Evolutionary conservation across 495 filamentous ascomycete genomes (phyloP).

Genomic region (Aspergillus haitiensis): DNA sequence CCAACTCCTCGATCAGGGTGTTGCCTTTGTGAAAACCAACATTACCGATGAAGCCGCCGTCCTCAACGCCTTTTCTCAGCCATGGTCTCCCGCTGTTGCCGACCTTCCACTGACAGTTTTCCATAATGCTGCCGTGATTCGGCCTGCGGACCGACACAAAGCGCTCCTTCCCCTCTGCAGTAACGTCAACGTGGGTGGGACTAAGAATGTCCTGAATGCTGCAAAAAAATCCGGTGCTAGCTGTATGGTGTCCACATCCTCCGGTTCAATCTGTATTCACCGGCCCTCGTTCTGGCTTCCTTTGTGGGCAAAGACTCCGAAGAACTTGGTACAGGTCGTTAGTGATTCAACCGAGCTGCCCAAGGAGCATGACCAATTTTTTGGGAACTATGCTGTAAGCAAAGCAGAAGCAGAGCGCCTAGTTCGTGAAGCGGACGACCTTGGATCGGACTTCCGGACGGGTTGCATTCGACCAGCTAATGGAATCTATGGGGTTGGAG

Average conservation of each 20-base stretch:
- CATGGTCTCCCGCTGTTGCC: conserved; percentile 49
- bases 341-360: conserved; percentile 49
- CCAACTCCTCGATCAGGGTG: conserved; percentile 39
- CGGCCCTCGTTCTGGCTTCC: conserved; percentile 49
- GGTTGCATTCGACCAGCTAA: conserved; percentile 59
- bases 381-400: conserved; percentile 55
- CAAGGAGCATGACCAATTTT: conserved; percentile 48
- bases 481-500: conserved; percentile 59
- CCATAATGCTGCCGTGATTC: conserved; percentile 57
- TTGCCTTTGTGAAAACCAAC: conserved; percentile 52
- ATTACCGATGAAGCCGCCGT: conserved; percentile 51
- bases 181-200: conserved; percentile 57
- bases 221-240: conserved; percentile 47
- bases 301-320: conserved; percentile 47
- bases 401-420: conserved; percentile 56
- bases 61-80: conserved; percentile 47
- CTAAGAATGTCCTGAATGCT: conserved; percentile 49
- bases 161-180: conserved; percentile 45
- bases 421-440: conserved; percentile 47
- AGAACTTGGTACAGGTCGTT: conserved; percentile 43
- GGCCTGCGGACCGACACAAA: conserved; percentile 48
- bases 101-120: conserved; percentile 55
- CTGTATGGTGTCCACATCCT: conserved; percentile 57
- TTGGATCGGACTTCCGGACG: conserved; percentile 48
- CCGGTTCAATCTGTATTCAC: conserved; percentile 49